phyloP scores from a whole-genome alignment of 169 alveolate species.

The Plasmodium gaboni region DNA sequence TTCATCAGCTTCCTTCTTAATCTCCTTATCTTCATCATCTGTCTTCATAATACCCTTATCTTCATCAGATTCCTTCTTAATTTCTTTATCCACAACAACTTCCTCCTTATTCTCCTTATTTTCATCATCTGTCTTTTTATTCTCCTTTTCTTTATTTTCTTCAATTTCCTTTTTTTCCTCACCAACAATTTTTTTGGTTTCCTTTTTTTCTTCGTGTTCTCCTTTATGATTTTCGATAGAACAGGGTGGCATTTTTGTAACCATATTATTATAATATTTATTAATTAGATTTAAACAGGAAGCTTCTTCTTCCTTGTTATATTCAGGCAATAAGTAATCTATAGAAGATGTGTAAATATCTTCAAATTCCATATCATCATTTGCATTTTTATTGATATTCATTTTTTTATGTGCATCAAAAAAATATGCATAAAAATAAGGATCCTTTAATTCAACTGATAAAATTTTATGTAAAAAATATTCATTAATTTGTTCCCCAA shows the following conservation, averaged over 20 bases:
- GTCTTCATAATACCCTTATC: not conserved
- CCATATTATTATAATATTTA: not conserved
- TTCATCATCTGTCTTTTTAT: not conserved
- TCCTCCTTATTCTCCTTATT: not conserved
- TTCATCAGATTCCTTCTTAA: not conserved
- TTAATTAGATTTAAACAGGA: conserved; percentile 8
- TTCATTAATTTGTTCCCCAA: conserved; percentile 40
- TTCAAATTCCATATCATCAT: conserved; percentile 51
- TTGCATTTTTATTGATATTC: conserved; percentile 3
- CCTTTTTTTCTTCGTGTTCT: not conserved
- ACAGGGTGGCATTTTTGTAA: not conserved
- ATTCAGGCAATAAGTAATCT: conserved; percentile 35
- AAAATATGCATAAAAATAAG: conserved; percentile 51
- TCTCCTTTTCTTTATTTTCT: too few species aligned
- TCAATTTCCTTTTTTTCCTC: too few species aligned
- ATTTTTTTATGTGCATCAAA: conserved; percentile 53
- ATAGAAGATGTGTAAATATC: conserved; percentile 54
- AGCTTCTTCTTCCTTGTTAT: conserved; percentile 62
- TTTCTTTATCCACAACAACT: not conserved
- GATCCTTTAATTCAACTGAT: conserved; percentile 58
- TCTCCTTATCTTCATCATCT: not conserved
- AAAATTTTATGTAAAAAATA: conserved; percentile 37
- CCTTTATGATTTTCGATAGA: not conserved
- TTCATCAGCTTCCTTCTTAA: too few species aligned
- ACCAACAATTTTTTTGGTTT: too few species aligned